Percentiles rank a stretch among this genome's conserved stretches.
These are phyloP conservation scores for Malus hybrid DNA, from an alignment of 331 rosid species.

Conservation along the genomic window DNA sequence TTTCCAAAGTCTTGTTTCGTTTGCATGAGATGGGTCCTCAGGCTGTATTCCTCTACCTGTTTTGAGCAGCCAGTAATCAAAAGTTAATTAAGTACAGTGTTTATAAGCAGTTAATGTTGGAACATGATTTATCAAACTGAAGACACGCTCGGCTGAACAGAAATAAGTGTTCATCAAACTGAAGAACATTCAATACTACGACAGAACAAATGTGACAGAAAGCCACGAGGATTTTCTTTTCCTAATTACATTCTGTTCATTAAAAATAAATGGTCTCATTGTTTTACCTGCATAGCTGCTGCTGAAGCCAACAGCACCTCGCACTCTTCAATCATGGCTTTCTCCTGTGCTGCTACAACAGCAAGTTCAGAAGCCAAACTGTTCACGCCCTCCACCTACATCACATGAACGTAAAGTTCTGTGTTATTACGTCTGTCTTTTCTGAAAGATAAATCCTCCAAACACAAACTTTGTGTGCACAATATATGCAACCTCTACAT, in stretches of 20 bases:
- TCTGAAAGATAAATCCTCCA: neutral
- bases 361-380: constrained; percentile 78
- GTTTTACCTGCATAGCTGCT: constrained; percentile 76
- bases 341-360: constrained; percentile 65
- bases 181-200: neutral
- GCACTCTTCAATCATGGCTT: constrained; percentile 80
- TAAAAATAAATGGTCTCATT: neutral
- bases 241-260: neutral
- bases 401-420: constrained; percentile 13
- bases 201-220: neutral
- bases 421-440: neutral
- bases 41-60: constrained; percentile 89
- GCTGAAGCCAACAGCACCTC: constrained; percentile 64
- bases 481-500: neutral
- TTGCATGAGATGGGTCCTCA: constrained; percentile 74
- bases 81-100: neutral
- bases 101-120: neutral
- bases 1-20: constrained; percentile 48
- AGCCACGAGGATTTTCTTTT: neutral
- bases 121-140: neutral
- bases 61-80: constrained; percentile 22
- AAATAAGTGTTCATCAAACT: neutral
- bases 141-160: neutral
- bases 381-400: constrained; percentile 69
- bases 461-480: neutral